Evolutionary conservation across 148 eudicot genomes (phyloP), one percentile per base, ranked within the genome.

Genomic region (Polygonum aviculare): DNA sequence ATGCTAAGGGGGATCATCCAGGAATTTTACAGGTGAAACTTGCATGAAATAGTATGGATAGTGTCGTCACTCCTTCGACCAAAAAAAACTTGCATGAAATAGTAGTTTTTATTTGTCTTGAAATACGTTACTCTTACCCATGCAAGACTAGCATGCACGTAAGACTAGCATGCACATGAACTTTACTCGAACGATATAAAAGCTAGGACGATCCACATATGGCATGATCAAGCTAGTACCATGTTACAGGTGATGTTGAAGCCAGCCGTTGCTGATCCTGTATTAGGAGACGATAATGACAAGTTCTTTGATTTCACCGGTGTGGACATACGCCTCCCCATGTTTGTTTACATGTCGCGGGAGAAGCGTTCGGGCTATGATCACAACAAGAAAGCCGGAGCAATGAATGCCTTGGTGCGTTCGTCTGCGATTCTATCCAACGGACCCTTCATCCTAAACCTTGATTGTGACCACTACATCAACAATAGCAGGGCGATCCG

Each of bases 401-500:
- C 95, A 14, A 90, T 90, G 95, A 90, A 90, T 47, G 86, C 88
- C 0, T 80, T 90, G 76, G 96, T 91, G 16, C 88, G 98, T 63
- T 84, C 93, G 12, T 95, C 98, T 0, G 97, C 98, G 0, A 60
- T 95, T 21, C 77, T 95, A 15, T 92, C 98, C 33, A 95, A 95
- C 52, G 98, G 98, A 4, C 88, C 98, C 1, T 94, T 94, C 77
- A 94, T 94, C 2, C 96, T 94, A 59, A 94, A 94, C 76, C 86
- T 94, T 8, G 97, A 94, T 12, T 94, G 97, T 82, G 98, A 94
- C 76, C 98, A 94, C 80, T 92, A 94, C 49, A 76, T 95, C 62
- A 77, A 86, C 78, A 89, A 92, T 47, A 85, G 94, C 75, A 82
- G 69, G 79, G 98, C 98, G 72, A 50, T 92, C 48, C 87, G 97